Percentiles rank a stretch among this genome's conserved stretches.
phyloP scores from a whole-genome alignment of 805 yeast genomes.

The Ogataea ganodermae region DNA sequence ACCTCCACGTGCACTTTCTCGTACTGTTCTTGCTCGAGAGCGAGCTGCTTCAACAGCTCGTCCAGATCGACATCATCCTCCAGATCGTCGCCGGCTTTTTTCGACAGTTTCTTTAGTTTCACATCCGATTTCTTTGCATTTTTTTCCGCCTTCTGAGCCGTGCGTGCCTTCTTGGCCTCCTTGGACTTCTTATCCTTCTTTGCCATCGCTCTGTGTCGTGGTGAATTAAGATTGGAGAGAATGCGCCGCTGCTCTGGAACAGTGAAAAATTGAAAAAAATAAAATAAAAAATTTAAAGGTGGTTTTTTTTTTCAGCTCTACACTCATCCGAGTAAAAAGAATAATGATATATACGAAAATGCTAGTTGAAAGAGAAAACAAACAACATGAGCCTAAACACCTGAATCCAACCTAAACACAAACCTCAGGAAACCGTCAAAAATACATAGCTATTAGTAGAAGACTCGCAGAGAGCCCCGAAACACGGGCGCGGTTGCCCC shows the following conservation, averaged over 20 bases:
- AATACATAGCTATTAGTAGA: conserved; percentile 6
- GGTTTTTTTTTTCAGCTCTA: neutral
- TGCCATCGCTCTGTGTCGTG: conserved; percentile 57
- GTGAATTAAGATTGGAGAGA: neutral
- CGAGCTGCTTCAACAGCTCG: conserved; percentile 73
- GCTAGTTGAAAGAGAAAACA: conserved; percentile 1
- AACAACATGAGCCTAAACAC: conserved; percentile 4
- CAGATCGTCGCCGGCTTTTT: conserved; percentile 77
- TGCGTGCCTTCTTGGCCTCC: conserved; percentile 87
- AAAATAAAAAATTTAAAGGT: too few relatives aligned
- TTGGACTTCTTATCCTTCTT: conserved; percentile 82
- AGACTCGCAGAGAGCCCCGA: neutral
- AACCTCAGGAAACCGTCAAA: conserved; percentile 5
- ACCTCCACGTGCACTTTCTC: conserved; percentile 66
- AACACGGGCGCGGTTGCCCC: neutral
- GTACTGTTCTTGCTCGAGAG: conserved; percentile 76
- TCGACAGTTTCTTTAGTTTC: conserved; percentile 71
- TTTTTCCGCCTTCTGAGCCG: conserved; percentile 81
- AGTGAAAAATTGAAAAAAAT: too few relatives aligned
- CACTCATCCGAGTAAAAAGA: neutral
- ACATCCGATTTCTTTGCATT: conserved; percentile 69
- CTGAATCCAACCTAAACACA: neutral
- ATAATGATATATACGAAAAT: neutral
- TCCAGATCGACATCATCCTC: conserved; percentile 85
- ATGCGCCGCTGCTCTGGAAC: too few relatives aligned